Evolutionary conservation across 225 moss, liverwort and hornwort species (phyloP).

Genomic region (Straminergon stramineum): DNA sequence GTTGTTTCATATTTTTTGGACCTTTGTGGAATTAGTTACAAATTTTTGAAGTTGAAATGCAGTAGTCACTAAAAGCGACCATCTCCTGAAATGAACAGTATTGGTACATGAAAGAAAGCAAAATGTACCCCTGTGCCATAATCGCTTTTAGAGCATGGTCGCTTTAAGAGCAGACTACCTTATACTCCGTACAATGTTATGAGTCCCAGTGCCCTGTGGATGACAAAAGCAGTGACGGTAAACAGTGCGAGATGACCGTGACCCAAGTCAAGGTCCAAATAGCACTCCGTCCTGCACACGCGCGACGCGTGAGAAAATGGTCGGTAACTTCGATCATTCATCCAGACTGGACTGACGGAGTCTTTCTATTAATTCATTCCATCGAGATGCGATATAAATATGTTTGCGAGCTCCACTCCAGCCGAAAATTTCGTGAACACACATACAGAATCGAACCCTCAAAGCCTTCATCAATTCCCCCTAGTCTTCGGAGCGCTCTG

Average conservation of each 20-base stretch:
- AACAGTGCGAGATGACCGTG: background rate
- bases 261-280: too few species aligned
- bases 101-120: too few species aligned
- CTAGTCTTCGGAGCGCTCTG: background rate
- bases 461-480: background rate
- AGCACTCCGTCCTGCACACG: background rate
- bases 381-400: background rate
- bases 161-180: too few species aligned
- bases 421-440: background rate
- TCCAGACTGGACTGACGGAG: background rate
- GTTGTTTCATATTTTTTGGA: too few species aligned
- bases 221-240: background rate
- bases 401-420: background rate
- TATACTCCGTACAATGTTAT: too few species aligned
- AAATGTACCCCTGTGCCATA: too few species aligned
- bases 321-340: background rate
- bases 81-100: too few species aligned
- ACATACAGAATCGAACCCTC: too few species aligned
- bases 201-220: background rate
- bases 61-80: too few species aligned
- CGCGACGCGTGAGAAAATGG: background rate
- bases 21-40: too few species aligned
- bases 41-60: too few species aligned
- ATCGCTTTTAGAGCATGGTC: too few species aligned
- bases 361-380: background rate